These are phyloP conservation scores for Yarrowia sp. DNA, from an alignment of 805 yeast species.

Conservation along the genomic window DNA sequence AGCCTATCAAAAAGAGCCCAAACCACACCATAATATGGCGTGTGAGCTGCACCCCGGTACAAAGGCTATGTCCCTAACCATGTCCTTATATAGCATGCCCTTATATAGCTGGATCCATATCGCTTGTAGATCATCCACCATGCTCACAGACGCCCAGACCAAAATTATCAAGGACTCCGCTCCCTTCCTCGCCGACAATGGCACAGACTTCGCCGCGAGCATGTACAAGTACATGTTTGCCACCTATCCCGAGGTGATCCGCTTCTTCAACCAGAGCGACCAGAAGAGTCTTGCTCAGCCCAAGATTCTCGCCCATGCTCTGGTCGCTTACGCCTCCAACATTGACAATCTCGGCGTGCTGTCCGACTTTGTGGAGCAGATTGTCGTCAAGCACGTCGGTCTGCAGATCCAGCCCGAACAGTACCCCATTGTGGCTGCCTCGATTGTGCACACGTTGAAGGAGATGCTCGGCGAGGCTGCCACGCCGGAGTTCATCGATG, in stretches of 20 bases:
- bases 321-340: conserved; percentile 59
- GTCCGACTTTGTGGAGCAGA: conserved; percentile 53
- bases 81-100: background rate
- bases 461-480: conserved; percentile 60
- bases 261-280: conserved; percentile 60
- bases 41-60: background rate
- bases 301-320: conserved; percentile 59
- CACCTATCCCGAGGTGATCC: conserved; percentile 52
- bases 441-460: conserved; percentile 53
- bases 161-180: conserved; percentile 36
- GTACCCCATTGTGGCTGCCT: conserved; percentile 61
- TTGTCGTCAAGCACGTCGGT: conserved; percentile 66
- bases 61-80: background rate
- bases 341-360: conserved; percentile 59
- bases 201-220: conserved; percentile 51
- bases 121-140: background rate
- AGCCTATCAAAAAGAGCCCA: background rate
- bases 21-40: conserved; percentile 13
- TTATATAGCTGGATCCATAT: background rate
- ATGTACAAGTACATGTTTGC: conserved; percentile 58
- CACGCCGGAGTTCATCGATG: conserved; percentile 54
- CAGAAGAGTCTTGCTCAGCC: conserved; percentile 56
- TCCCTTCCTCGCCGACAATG: conserved; percentile 58
- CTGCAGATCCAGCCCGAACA: conserved; percentile 62
- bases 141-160: conserved; percentile 29